Base-by-base conservation (phyloP, 2,329 filamentous ascomycete genomes). In the Talaromyces amestolkiae region DNA sequence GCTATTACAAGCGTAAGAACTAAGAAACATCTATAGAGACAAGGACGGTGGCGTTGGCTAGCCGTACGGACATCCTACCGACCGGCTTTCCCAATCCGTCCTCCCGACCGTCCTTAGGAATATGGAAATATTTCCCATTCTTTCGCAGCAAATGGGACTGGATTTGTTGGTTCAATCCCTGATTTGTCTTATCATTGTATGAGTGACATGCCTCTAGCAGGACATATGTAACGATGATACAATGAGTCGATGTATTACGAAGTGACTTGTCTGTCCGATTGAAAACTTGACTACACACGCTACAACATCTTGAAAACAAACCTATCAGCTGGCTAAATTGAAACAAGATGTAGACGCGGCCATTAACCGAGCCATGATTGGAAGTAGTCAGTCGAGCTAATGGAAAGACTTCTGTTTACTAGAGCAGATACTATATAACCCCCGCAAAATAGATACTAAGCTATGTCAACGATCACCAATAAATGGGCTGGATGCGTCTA, bases 11-110 rank as follows among this genome's bases (percentile, higher is more conserved):
- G 22, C 22, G 3, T 45, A 45, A 45, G 3, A 19, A n/a, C 19
- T 22, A 9, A 47, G 22, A 22, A 22, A 22, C 22, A 22, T 22
- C 22, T 22, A 22, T 31, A 31, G 27, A 31, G 27, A 31, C 27
- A 5, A 31, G 5, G 7, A 31, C 27, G 27, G 47, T 51, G 47
- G 47, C 47, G 47, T 27, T 22, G 4, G 11, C 22, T 27, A 53
- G 51, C 27, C 27, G 51, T 54, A 3, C 27, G 51, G n/a, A 35
- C 51, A 19, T 56, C 22, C 31, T 37, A 22, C 31, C 51, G 31
- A 56, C 43, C 63, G 63, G 63, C 63, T 65, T 65, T 43, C 63
- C 63, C 49, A 35, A 61, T 65, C 37, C 15, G 63, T 61, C 63
- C 4, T 65, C n/a, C 63, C 63, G 63, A 22, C 37, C 31, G 22